Percentiles rank a stretch among this genome's conserved stretches.
phyloP scores from a whole-genome alignment of 2,329 filamentous ascomycete species.

The Aspergillus amoenus region DNA sequence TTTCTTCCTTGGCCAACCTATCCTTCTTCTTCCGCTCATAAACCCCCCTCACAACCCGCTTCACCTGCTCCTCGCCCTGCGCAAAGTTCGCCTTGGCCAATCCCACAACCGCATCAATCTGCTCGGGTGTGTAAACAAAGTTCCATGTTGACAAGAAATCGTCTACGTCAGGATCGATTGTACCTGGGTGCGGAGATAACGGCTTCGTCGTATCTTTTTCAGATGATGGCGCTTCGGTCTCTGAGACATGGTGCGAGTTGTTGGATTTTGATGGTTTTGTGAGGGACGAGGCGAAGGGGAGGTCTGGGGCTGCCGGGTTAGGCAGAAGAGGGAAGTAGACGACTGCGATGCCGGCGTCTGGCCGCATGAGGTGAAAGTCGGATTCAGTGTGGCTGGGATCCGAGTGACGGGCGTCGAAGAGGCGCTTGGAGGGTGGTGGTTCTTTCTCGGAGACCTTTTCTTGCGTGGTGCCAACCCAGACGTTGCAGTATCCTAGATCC shows the following conservation, averaged over 20 bases:
- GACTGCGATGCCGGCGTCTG: constrained; percentile 81
- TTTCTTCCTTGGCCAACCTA: constrained; percentile 31
- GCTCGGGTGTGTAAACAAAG: constrained; percentile 88
- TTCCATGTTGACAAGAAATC: constrained; percentile 98
- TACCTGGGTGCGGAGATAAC: constrained; percentile 54
- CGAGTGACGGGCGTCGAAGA: constrained; percentile 45
- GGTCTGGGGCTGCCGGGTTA: constrained; percentile 57
- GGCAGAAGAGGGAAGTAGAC: constrained; percentile 87
- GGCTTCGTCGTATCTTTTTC: constrained; percentile 23
- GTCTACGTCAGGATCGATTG: constrained; percentile 75
- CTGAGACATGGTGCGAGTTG: constrained; percentile 23
- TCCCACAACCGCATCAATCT: constrained; percentile 80
- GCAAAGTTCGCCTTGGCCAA: constrained; percentile 84
- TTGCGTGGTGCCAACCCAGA: constrained; percentile 86
- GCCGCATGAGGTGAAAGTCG: constrained; percentile 68
- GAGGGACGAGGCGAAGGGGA: constrained; percentile 24
- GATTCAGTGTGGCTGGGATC: constrained; percentile 63
- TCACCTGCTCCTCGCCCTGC: constrained; percentile 77
- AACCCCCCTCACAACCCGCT: constrained; percentile 76
- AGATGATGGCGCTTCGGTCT: constrained; percentile 13
- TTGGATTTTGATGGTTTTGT: constrained; percentile 23
- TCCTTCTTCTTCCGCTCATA: constrained; percentile 84
- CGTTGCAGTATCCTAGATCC: constrained; percentile 83
- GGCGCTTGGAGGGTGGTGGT: constrained; percentile 52
- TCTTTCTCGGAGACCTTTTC: constrained; percentile 63